These are phyloP conservation scores for Alloascoidea hylecoeti DNA, from an alignment of 805 yeast genomes.

Conservation along the genomic window DNA sequence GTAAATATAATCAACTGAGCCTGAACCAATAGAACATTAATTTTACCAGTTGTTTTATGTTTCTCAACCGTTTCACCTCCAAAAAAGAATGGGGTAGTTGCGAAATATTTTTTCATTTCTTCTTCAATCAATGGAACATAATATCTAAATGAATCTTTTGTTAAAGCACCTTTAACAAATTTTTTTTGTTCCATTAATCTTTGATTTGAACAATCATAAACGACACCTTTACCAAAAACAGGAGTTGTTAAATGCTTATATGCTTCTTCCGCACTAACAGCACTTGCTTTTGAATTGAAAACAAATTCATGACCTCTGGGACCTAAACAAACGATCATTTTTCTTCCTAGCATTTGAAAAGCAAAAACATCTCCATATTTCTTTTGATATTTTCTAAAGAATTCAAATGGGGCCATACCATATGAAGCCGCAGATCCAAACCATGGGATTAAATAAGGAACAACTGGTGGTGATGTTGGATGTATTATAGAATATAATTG, in stretches of 20 bases:
- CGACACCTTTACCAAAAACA: constrained; percentile 94
- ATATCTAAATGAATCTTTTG: constrained; percentile 65
- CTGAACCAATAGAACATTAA: constrained; percentile 61
- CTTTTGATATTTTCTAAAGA: constrained; percentile 63
- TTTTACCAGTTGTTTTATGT: constrained; percentile 9
- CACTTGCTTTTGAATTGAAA: constrained; percentile 76
- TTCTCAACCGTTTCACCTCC: constrained; percentile 18
- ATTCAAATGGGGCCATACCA: constrained; percentile 89
- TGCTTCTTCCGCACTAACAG: constrained; percentile 94
- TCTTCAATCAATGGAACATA: constrained; percentile 84
- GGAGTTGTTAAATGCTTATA: constrained; percentile 98
- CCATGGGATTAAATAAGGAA: constrained; percentile 91
- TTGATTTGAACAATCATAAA: constrained; percentile 90
- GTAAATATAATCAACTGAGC: constrained; percentile 95
- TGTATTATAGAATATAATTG: constrained; percentile 13
- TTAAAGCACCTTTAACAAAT: constrained; percentile 82
- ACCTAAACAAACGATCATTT: constrained; percentile 92
- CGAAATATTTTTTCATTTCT: constrained; percentile 60
- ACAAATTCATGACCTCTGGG: constrained; percentile 97
- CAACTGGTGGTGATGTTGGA: constrained; percentile 76
- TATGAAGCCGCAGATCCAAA: constrained; percentile 80
- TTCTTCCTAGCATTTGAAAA: constrained; percentile 76
- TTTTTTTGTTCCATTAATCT: constrained; percentile 97
- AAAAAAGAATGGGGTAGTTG: constrained; percentile 30
- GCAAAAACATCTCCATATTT: constrained; percentile 92